Percentiles rank a stretch among this genome's conserved stretches.
Evolutionary conservation across 73 alveolate species (phyloP).

Genomic region (Uronychia setigera): DNA sequence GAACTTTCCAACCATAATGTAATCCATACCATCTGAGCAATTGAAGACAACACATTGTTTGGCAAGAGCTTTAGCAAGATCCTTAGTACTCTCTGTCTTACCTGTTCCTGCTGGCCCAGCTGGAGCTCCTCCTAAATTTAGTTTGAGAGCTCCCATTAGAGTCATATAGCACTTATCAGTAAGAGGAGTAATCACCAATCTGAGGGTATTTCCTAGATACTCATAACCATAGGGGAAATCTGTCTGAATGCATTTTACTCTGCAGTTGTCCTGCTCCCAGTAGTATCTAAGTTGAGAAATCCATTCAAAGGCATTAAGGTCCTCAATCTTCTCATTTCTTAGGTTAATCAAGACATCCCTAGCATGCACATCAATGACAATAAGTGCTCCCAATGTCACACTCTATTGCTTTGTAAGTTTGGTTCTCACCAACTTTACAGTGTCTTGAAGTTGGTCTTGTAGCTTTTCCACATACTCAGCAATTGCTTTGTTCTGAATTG

Average conservation of each 20-base stretch:
- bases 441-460: conserved; percentile 87
- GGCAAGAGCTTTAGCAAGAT: conserved; percentile 96
- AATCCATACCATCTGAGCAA: conserved; percentile 97
- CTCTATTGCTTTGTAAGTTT: conserved; percentile 78
- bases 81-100: conserved; percentile 98
- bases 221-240: conserved; percentile 99
- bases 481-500: conserved; percentile 84
- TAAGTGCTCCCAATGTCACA: conserved; percentile 87
- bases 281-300: conserved; percentile 99
- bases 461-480: conserved; percentile 79
- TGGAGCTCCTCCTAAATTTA: conserved; percentile 98
- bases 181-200: conserved; percentile 98
- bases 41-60: conserved; percentile 91
- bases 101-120: conserved; percentile 99
- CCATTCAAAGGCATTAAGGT: conserved; percentile 98
- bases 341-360: conserved; percentile 92
- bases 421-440: conserved; percentile 91
- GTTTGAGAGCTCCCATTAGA: conserved; percentile 97
- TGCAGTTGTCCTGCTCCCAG: conserved; percentile 97
- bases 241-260: conserved; percentile 97
- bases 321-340: conserved; percentile 82
- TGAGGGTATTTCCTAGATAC: conserved; percentile 95
- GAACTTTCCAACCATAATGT: conserved; percentile 98
- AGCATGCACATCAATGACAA: conserved; percentile 96
- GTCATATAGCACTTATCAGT: conserved; percentile 99